Evolutionary conservation across 2,329 filamentous ascomycete genomes (phyloP).

Genomic region (Fusarium pininemorale): DNA sequence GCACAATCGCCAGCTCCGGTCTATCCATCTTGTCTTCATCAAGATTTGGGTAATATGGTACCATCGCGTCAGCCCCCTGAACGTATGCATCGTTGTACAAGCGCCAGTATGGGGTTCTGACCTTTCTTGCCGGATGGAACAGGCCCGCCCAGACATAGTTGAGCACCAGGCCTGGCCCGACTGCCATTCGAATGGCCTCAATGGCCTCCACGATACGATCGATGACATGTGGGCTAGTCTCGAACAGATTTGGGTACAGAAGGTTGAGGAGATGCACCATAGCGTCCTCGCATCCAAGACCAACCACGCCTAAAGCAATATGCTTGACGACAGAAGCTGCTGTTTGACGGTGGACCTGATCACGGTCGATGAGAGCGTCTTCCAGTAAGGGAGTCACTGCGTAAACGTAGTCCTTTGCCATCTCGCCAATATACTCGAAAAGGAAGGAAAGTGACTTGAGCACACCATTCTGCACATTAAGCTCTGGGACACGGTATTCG

Average conservation of each 20-base stretch:
- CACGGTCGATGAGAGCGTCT: slow-evolving; percentile 95
- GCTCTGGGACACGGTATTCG: slow-evolving; percentile 96
- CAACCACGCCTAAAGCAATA: slow-evolving; percentile 95
- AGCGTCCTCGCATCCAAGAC: slow-evolving; percentile 95
- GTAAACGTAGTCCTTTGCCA: slow-evolving; percentile 99
- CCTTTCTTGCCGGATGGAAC: slow-evolving; percentile 96
- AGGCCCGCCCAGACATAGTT: slow-evolving; percentile 99
- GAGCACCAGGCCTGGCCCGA: slow-evolving; percentile 91
- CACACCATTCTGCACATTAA: slow-evolving; percentile 98
- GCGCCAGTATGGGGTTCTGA: slow-evolving; percentile 93
- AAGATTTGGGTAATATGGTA: slow-evolving; percentile 92
- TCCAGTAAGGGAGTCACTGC: slow-evolving; percentile 95
- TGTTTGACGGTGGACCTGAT: slow-evolving; percentile 97
- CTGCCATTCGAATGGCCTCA: slow-evolving; percentile 91
- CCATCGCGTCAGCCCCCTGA: slow-evolving; percentile 90
- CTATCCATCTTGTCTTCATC: slow-evolving; percentile 82
- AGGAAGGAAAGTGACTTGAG: slow-evolving; percentile 96
- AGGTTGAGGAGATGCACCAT: slow-evolving; percentile 98
- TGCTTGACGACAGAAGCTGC: slow-evolving; percentile 98
- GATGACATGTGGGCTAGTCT: slow-evolving; percentile 97
- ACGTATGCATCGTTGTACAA: slow-evolving; percentile 98
- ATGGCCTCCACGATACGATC: slow-evolving; percentile 98
- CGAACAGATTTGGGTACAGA: slow-evolving; percentile 95
- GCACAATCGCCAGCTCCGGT: slow-evolving; percentile 82
- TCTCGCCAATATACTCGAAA: slow-evolving; percentile 99